Evolutionary conservation across 1,139 yeast species (phyloP), one percentile per base, ranked within the genome.

Genomic region (Blastobotrys malaysiensis): DNA sequence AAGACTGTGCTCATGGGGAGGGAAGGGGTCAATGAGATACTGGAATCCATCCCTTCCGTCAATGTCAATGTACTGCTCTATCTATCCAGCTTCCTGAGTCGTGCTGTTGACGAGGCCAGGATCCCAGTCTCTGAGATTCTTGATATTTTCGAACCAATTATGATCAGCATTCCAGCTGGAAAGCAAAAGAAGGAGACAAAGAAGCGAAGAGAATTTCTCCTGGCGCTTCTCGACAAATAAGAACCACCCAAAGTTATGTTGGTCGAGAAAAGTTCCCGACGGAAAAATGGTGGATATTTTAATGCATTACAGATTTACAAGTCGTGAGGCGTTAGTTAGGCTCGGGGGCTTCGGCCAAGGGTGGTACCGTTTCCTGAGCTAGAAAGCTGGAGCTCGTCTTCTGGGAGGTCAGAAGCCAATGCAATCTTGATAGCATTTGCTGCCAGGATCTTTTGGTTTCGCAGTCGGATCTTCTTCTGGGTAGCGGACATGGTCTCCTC

Each of bases 331-430:
- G 21, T 36, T 45, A 22, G 14, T 21, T 36, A 22, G 19, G 27
- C 22, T 19, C 27, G 18, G 19, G 60, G 61, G 20, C 61, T 88
- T 43, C 84, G 83, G 43, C 97, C 97, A 58, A 90, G 73, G 2
- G 95, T 86, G 43, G 97, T 90, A 54, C 97, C 97, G 63, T 83
- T 82, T 27, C 86, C 86, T 43, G 75, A 72, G 13, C 77, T 66
- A 50, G 73, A 70, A 45, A 78, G 70, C 26, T 73, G 69, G 55
- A 83, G 74, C 9, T 77, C 77, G 47, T 75, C 75, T 22, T 76
- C 84, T 54, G 83, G 89, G 53, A 85, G 77, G 26, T 83, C 85
- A 11, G 80, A 75, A 84, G 93, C 84, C 50, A 86, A 77, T 6
- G 88, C 86, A 46, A 79, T 78, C 71, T 84, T 85, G 54, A 84